Percentiles rank a stretch among this genome's conserved stretches.
Conservation (phyloP, 139 green algal species). For the Parachlorella kessleri region DNA sequence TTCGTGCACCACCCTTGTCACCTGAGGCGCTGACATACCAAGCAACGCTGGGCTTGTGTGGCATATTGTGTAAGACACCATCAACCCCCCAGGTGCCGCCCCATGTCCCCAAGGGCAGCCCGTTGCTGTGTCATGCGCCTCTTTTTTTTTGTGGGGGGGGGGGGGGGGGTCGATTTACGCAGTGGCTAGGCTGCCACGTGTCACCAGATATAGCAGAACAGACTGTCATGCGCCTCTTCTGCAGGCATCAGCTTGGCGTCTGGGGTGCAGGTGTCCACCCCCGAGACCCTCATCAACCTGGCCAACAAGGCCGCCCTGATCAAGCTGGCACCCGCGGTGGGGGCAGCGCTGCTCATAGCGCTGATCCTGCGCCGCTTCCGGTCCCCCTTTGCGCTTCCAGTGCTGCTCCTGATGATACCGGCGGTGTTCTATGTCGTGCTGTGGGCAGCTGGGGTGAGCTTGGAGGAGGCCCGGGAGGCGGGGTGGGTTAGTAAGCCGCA, state of each 20-base stretch:
- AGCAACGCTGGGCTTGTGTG: too few species aligned
- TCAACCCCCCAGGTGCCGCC: too few species aligned
- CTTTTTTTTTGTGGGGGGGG: too few species aligned
- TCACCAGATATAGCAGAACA: too few species aligned
- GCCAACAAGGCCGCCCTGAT: slow-evolving; percentile 33
- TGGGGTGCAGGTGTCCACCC: slow-evolving; percentile 8
- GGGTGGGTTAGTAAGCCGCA: slow-evolving; percentile 68
- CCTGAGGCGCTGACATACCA: too few species aligned
- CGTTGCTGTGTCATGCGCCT: too few species aligned
- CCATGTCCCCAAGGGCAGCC: too few species aligned
- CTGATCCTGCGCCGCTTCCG: slow-evolving; percentile 19
- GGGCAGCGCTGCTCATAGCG: slow-evolving; percentile 39
- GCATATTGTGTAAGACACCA: too few species aligned
- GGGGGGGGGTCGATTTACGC: too few species aligned
- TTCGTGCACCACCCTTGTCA: too few species aligned
- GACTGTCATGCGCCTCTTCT: too few species aligned
- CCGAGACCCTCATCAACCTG: slow-evolving; percentile 47
- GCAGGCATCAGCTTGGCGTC: slow-evolving; percentile 11
- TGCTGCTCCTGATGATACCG: slow-evolving; percentile 55
- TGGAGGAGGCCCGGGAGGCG: slow-evolving; percentile 53
- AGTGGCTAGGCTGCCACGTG: too few species aligned
- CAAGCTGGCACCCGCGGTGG: slow-evolving; percentile 61
- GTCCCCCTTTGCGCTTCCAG: slow-evolving; percentile 68
- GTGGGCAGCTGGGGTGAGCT: slow-evolving; percentile 32
- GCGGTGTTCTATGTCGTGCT: slow-evolving; percentile 23